Percentiles rank a stretch among this genome's conserved stretches.
These are phyloP conservation scores for Neonectria sp. DNA, from an alignment of 2,329 filamentous ascomycete genomes.

Conservation along the genomic window DNA sequence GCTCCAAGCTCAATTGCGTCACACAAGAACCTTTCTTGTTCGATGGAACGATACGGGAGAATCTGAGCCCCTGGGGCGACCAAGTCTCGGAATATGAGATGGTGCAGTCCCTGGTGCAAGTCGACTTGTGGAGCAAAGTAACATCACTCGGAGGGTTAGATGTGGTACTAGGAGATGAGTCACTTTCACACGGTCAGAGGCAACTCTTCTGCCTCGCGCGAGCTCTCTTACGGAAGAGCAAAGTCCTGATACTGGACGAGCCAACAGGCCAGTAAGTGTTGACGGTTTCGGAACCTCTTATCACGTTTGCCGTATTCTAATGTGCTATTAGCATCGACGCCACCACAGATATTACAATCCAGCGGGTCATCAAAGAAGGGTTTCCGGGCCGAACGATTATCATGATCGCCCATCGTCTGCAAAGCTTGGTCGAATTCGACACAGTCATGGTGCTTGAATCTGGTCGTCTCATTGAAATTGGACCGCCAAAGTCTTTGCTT, in stretches of 20 bases:
- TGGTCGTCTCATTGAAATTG: constrained; percentile 47
- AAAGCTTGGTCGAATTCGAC: constrained; percentile 47
- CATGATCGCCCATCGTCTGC: constrained; percentile 50
- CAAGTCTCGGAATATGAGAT: background rate
- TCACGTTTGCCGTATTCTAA: too few relatives aligned
- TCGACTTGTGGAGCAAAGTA: background rate
- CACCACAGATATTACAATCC: constrained; percentile 47
- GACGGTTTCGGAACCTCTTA: too few relatives aligned
- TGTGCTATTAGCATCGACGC: constrained; percentile 44
- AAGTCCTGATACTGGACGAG: constrained; percentile 53
- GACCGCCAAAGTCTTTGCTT: constrained; percentile 31
- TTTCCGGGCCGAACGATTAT: constrained; percentile 47
- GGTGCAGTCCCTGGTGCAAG: background rate
- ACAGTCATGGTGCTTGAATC: constrained; percentile 48
- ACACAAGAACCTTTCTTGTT: background rate
- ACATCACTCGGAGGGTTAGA: constrained; percentile 54
- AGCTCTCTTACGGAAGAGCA: constrained; percentile 53
- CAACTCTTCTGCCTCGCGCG: constrained; percentile 66
- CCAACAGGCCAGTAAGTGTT: constrained; percentile 42
- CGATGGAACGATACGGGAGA: background rate
- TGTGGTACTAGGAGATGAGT: constrained; percentile 49
- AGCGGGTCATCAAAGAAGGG: constrained; percentile 37
- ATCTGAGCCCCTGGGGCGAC: background rate
- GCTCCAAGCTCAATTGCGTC: background rate
- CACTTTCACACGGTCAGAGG: constrained; percentile 60